A percentile compares a stretch with the other conserved stretches of the same genome.
These are phyloP conservation scores for Globisporangium perplexum DNA, from an alignment of 352 stramenopile genomes.

Conservation along the genomic window DNA sequence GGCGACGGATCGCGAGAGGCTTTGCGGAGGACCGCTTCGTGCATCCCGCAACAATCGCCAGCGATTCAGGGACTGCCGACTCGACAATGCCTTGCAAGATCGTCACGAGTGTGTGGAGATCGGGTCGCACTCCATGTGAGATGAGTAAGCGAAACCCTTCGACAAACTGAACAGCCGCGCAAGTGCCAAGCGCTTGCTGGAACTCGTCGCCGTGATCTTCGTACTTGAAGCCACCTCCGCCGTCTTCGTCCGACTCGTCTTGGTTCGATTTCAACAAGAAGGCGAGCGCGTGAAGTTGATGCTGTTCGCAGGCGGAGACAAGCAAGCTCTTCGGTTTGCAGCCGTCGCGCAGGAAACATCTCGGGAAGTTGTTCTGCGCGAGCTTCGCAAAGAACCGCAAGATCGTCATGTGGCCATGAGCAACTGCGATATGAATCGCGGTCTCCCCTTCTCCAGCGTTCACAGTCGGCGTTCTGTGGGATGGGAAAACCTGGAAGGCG, in stretches of 20 bases:
- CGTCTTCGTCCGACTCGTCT: background rate
- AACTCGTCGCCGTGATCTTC: constrained; percentile 33
- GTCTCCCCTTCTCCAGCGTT: constrained; percentile 22
- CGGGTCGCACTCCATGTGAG: constrained; percentile 21
- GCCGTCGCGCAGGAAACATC: constrained; percentile 34
- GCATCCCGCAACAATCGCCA: background rate
- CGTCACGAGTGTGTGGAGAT: constrained; percentile 27
- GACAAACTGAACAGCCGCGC: constrained; percentile 29
- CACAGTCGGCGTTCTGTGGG: background rate
- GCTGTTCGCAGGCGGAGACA: constrained; percentile 28
- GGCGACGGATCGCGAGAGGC: background rate
- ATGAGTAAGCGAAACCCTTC: constrained; percentile 36
- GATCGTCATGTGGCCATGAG: constrained; percentile 37
- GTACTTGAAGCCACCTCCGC: constrained; percentile 34
- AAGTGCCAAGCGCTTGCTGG: constrained; percentile 28
- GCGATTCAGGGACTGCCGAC: background rate
- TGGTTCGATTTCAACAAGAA: constrained; percentile 25
- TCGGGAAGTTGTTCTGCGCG: constrained; percentile 38
- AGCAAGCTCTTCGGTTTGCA: constrained; percentile 39
- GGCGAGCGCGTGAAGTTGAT: constrained; percentile 24
- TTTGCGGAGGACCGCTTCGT: background rate
- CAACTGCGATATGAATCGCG: constrained; percentile 43
- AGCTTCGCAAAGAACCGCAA: constrained; percentile 32
- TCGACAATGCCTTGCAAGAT: constrained; percentile 24
- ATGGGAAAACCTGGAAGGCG: constrained; percentile 19